A percentile compares a stretch with the other conserved stretches of the same genome.
These are phyloP conservation scores for Hippophae tibetana DNA, from an alignment of 306 rosid genomes.

Conservation along the genomic window DNA sequence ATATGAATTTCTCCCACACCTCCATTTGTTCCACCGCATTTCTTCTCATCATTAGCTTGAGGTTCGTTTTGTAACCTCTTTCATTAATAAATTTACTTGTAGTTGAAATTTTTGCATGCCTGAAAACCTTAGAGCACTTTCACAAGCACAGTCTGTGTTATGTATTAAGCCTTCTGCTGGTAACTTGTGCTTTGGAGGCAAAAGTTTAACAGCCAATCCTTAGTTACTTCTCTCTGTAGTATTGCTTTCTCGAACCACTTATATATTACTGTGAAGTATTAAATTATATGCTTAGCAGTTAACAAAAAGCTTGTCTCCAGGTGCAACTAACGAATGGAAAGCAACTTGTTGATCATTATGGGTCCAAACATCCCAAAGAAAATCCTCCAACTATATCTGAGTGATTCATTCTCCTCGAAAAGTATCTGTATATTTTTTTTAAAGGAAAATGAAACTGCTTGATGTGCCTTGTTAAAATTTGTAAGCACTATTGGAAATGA, in stretches of 20 bases:
- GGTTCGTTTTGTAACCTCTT: no score
- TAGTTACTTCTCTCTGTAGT: no score
- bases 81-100: no score
- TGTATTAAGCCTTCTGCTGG: no score
- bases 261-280: no score
- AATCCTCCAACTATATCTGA: conserved; percentile 61
- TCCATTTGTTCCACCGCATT: no score
- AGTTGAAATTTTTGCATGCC: no score
- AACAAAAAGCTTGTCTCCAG: conserved; percentile 34
- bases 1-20: no score
- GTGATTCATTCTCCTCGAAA: conserved; percentile 21
- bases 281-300: background rate
- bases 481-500: conserved; percentile 18
- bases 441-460: conserved; percentile 4
- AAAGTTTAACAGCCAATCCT: background rate
- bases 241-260: background rate
- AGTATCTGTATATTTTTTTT: background rate
- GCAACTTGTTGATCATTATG: conserved; percentile 74
- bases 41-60: no score
- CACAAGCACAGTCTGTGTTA: no score
- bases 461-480: conserved; percentile 16
- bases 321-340: conserved; percentile 77
- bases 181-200: no score
- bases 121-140: no score
- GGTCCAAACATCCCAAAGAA: conserved; percentile 95